Evolutionary conservation across 495 filamentous ascomycete genomes (phyloP).

Genomic region (Letharia lupina): DNA sequence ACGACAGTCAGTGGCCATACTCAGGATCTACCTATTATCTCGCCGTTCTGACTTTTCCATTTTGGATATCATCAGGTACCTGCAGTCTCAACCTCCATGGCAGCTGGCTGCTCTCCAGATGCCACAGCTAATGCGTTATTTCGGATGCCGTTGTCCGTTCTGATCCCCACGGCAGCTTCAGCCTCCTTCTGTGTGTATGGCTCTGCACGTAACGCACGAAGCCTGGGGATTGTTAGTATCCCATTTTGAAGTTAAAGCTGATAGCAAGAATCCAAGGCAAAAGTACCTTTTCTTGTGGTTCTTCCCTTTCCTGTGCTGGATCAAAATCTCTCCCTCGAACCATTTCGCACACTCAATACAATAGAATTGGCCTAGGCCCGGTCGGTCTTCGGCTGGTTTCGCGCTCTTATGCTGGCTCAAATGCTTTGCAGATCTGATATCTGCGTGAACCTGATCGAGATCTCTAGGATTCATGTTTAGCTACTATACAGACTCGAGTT

Average conservation of each 20-base stretch:
- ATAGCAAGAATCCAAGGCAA: neutral
- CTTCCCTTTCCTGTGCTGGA: constrained; percentile 74
- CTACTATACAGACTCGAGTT: neutral
- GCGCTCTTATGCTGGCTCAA: constrained; percentile 65
- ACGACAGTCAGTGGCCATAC: neutral
- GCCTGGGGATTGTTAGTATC: constrained; percentile 38
- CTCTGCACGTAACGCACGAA: constrained; percentile 67
- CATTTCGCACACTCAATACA: constrained; percentile 94
- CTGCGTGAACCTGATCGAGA: constrained; percentile 80
- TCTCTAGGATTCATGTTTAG: constrained; percentile 44
- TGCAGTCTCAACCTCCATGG: constrained; percentile 18
- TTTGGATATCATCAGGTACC: neutral
- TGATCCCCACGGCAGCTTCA: constrained; percentile 66
- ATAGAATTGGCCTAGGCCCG: constrained; percentile 72
- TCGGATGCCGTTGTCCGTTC: constrained; percentile 53
- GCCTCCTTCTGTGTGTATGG: constrained; percentile 81
- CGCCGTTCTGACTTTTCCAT: neutral
- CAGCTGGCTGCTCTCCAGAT: constrained; percentile 8
- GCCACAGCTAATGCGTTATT: neutral
- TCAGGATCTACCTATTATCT: neutral
- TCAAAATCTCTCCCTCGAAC: constrained; percentile 78
- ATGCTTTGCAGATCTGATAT: constrained; percentile 67
- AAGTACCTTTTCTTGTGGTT: constrained; percentile 81
- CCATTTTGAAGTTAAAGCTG: neutral
- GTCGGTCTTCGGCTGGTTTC: constrained; percentile 78